Evolutionary conservation across 805 yeast species (phyloP).

Genomic region (Monosporozyma servazzii): DNA sequence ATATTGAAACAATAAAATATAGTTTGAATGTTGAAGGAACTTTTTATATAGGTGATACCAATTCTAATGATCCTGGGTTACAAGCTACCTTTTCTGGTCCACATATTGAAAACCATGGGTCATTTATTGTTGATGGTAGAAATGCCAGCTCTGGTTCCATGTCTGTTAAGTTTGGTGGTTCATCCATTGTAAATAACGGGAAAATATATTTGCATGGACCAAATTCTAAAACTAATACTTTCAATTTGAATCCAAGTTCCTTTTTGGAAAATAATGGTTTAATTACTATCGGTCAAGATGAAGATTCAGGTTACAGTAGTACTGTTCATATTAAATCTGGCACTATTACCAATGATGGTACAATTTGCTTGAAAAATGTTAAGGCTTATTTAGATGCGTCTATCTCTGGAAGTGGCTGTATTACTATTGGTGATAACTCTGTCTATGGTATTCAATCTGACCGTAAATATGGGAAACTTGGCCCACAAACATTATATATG

Average conservation of each 20-base stretch:
- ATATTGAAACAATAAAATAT: constrained; percentile 2
- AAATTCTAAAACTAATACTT: constrained; percentile 1
- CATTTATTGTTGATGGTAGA: constrained; percentile 9
- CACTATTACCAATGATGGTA: constrained; percentile 9
- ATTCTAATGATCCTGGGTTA: constrained; percentile 5
- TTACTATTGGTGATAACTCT: constrained; percentile 8
- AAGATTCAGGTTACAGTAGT: not conserved
- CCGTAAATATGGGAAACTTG: constrained; percentile 1
- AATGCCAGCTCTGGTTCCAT: constrained; percentile 5
- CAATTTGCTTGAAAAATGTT: constrained; percentile 8
- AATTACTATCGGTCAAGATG: constrained; percentile 7
- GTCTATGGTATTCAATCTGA: constrained; percentile 3
- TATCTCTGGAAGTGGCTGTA: constrained; percentile 12
- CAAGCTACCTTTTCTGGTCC: constrained; percentile 3
- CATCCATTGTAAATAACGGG: constrained; percentile 7
- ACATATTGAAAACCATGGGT: constrained; percentile 6
- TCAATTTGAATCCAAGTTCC: constrained; percentile 4
- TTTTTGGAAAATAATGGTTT: constrained; percentile 8
- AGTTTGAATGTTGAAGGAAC: constrained; percentile 7
- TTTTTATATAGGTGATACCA: constrained; percentile 8
- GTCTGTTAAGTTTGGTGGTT: constrained; percentile 6
- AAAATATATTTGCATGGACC: constrained; percentile 9
- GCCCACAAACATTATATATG: constrained; percentile 9
- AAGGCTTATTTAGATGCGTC: constrained; percentile 3
- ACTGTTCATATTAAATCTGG: not conserved